phyloP scores from a whole-genome alignment of 2,329 filamentous ascomycete species.

The Aureobasidium subglaciale region DNA sequence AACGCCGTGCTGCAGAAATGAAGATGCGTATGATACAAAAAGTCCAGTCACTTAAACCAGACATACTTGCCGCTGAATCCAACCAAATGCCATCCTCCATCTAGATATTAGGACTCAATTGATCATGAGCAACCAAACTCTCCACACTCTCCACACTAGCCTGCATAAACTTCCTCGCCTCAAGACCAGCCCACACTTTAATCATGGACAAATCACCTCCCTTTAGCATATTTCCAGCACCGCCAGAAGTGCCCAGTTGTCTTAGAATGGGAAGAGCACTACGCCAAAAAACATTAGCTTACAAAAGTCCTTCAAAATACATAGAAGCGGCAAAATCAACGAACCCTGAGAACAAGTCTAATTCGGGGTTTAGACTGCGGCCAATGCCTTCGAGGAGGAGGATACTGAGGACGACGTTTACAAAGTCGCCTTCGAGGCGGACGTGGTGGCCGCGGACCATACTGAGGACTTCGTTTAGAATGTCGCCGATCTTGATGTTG shows the following conservation, averaged over 20 bases:
- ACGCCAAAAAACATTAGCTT: constrained; percentile 15
- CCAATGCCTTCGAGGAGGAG: constrained; percentile 91
- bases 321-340: constrained; percentile 21
- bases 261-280: constrained; percentile 85
- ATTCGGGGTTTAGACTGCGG: constrained; percentile 71
- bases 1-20: no score
- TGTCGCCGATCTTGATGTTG: constrained; percentile 92
- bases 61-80: no score
- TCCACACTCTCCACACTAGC: constrained; percentile 86
- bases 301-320: background rate
- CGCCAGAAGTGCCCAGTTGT: constrained; percentile 73
- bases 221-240: constrained; percentile 44
- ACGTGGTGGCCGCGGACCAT: constrained; percentile 95
- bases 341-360: constrained; percentile 75
- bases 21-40: no score
- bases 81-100: no score
- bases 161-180: constrained; percentile 82
- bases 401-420: constrained; percentile 96
- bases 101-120: constrained; percentile 77
- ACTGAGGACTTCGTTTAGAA: constrained; percentile 77
- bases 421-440: constrained; percentile 90
- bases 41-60: no score
- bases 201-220: constrained; percentile 59
- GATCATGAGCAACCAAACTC: constrained; percentile 82
- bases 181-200: constrained; percentile 83